Evolutionary conservation across 164 flowering plant genomes (phyloP).

Genomic region (Sedum album): DNA sequence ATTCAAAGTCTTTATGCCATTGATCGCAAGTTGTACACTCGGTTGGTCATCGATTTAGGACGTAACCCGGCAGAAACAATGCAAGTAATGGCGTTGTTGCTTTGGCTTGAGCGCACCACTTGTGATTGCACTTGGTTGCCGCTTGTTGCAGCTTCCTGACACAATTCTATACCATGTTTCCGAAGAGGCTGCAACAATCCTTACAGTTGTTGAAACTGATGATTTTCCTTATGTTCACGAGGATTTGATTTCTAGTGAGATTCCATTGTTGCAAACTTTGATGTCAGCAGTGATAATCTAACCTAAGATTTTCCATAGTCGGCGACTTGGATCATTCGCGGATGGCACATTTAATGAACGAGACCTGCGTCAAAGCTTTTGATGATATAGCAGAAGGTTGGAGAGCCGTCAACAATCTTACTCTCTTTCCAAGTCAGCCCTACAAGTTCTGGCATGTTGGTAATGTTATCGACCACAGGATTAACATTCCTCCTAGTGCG

Average conservation of each 20-base stretch:
- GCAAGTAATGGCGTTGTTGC: slow-evolving; percentile 36
- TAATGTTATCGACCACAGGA: not conserved
- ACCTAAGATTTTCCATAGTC: slow-evolving; percentile 7
- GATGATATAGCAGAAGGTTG: slow-evolving; percentile 2
- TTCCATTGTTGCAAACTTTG: not conserved
- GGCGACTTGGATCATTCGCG: not conserved
- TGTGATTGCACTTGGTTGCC: slow-evolving; percentile 12
- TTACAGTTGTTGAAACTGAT: slow-evolving; percentile 19
- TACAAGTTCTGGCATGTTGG: not conserved
- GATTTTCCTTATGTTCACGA: not conserved
- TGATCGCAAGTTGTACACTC: slow-evolving; percentile 33
- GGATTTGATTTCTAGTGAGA: not conserved
- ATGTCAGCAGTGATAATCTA: not conserved
- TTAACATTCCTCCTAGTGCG: not conserved
- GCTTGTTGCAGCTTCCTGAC: slow-evolving; percentile 16
- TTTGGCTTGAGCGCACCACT: slow-evolving; percentile 38
- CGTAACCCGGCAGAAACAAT: slow-evolving; percentile 31
- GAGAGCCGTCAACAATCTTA: not conserved
- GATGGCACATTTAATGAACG: slow-evolving; percentile 10
- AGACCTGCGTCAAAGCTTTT: slow-evolving; percentile 2
- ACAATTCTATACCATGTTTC: slow-evolving; percentile 14
- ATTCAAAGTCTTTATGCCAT: slow-evolving; percentile 29
- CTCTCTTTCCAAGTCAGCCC: not conserved
- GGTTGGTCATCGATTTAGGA: slow-evolving; percentile 21
- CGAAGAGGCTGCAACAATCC: slow-evolving; percentile 25